Evolutionary conservation across 1,139 yeast genomes (phyloP), one percentile per base, ranked within the genome.

Genomic region (Pichia sp.): DNA sequence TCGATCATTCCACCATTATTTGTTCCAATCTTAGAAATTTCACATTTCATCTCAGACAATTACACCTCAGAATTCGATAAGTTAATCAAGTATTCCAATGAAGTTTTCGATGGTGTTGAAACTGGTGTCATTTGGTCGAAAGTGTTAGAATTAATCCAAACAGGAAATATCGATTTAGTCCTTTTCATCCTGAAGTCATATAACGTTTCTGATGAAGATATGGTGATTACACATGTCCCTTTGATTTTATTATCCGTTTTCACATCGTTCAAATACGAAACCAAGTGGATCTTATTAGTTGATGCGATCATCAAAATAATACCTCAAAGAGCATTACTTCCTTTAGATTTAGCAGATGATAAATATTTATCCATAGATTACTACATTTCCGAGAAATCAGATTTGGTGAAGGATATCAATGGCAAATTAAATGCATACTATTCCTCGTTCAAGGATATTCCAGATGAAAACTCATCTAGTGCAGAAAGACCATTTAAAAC

Each of bases 101-200:
- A 81, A 0, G 82, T 91, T 53, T 88, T 93, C 64, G 96, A 93
- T 62, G 86, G 89, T 3, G 84, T 90, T 2, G 98, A 93, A 60
- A 79, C 96, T 0, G 65, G 74, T 22, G 77, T 77, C 32, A 90
- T 91, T 14, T 91, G 96, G 93, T 74, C 79, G 4, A 80, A 81
- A 49, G 65, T 85, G 1, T 69, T 77, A 39, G 61, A 68, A n/a
- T 60, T 77, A 48, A 59, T 77, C 8, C 48, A 55, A 4, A 55
- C 57, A 8, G 64, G 67, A 28, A 61, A 71, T 8, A 59, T 77
- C 28, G 75, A 70, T 0, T 67, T 86, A 32, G 65, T 87, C 7
- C 67, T 70, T 9, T 89, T 83, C 61, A 73, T 88, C 19, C 55
- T 90, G 24, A 71, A 72, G 19, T 75, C 77, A 38, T 91, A 88